Evolutionary conservation across 345 rosid genomes (phyloP), one percentile per base, ranked within the genome.

Genomic region (Hirschfeldia incana): DNA sequence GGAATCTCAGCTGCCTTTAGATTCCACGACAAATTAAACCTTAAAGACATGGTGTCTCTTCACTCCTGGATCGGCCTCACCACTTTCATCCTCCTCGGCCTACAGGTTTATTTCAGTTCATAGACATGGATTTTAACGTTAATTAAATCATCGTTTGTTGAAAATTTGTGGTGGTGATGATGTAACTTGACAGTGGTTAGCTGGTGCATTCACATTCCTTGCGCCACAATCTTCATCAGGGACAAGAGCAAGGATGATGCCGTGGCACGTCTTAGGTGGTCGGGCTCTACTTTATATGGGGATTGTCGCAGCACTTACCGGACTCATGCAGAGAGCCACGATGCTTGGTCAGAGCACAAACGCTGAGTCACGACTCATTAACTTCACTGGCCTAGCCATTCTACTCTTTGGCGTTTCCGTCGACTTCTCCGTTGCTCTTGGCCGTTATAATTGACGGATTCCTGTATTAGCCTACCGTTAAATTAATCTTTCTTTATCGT

Each of bases 21-120:
- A 88, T 95, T 28, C 78, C 97, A 92, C 80, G 89, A 90, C 67
- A 88, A 85, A 89, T 4, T 63, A 15, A 30, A 73, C 39, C 29
- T 80, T 0, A 34, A 78, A 62, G 88, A 95, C 70, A 72, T 91
- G 82, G 83, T 83, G 67, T 87, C 88, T 84, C 76, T 93, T 69
- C 99, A 95, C 82, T 90, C 99, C 0, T 95, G 98, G 98, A 86
- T 91, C 76, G 98, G 98, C 15, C 63, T 91, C 26, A 15, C 44
- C 44, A 91, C 99, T 67, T 81, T 93, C 65, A 82, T 81, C 82
- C 76, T 90, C 59, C 87, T 89, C 44, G 85, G 88, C 5, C 42
- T 93, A 58, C 98, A 92, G 95, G 97, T 94, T 73, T 13, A 44
- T 16, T 49, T 12, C 28, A 59, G n/a, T 58, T 37, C 68, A 13